Evolutionary conservation across 192 early-diverging fungal species (phyloP).

Genomic region (Spizellomyces punctatus): DNA sequence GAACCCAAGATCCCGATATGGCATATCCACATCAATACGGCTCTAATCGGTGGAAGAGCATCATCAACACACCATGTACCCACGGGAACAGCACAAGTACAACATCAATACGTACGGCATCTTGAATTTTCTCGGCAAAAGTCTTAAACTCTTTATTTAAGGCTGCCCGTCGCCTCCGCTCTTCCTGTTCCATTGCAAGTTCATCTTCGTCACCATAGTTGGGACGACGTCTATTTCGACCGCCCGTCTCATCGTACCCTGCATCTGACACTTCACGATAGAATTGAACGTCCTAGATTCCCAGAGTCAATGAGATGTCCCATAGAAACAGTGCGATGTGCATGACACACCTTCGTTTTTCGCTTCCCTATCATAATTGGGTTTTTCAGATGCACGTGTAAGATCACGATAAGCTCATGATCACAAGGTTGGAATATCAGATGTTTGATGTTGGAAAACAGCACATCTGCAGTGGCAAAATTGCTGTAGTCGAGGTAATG

Average conservation of each 20-base stretch:
- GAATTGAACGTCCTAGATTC: constrained; percentile 86
- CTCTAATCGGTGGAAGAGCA: not conserved
- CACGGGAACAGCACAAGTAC: constrained; percentile 64
- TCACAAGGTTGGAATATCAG: constrained; percentile 99
- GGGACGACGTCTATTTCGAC: constrained; percentile 72
- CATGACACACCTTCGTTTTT: constrained; percentile 74
- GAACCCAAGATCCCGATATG: constrained; percentile 92
- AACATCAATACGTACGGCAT: constrained; percentile 70
- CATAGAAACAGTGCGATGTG: no score
- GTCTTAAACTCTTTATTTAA: constrained; percentile 93
- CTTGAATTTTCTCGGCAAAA: constrained; percentile 89
- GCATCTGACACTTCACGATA: constrained; percentile 95
- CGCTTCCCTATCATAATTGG: constrained; percentile 98
- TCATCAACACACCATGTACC: no score
- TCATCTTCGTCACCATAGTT: constrained; percentile 99
- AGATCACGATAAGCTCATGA: constrained; percentile 89
- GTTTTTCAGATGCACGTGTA: constrained; percentile 96
- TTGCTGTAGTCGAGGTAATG: constrained; percentile 8
- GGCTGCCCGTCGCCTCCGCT: constrained; percentile 76
- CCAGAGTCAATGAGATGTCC: constrained; percentile 25
- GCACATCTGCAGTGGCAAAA: constrained; percentile 63
- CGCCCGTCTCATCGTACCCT: constrained; percentile 96
- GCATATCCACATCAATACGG: constrained; percentile 80
- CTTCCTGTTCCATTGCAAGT: constrained; percentile 93
- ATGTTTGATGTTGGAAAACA: constrained; percentile 98